Percentiles rank a stretch among this genome's conserved stretches.
phyloP scores from a whole-genome alignment of 1,284 basidiomycete species.

The Tilletia indica region DNA sequence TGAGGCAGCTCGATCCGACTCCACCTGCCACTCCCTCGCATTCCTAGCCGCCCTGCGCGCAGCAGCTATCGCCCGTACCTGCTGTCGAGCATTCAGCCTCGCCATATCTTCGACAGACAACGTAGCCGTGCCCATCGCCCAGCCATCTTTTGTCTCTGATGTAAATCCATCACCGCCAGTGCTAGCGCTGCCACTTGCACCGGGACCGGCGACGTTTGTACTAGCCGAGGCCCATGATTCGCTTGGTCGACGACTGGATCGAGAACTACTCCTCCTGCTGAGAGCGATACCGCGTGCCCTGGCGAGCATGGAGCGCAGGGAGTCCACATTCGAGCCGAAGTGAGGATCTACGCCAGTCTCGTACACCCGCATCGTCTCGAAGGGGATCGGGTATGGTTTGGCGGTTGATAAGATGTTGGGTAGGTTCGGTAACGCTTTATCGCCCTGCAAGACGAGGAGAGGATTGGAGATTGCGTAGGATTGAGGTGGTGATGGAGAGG shows the following conservation, averaged over 20 bases:
- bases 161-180: not conserved
- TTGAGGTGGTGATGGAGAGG: not conserved
- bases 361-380: slow-evolving; percentile 46
- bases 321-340: slow-evolving; percentile 26
- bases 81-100: not conserved
- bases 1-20: not conserved
- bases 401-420: slow-evolving; percentile 34
- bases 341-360: slow-evolving; percentile 37
- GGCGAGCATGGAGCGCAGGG: slow-evolving; percentile 6
- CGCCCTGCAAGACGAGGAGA: slow-evolving; percentile 48
- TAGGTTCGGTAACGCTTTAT: slow-evolving; percentile 44
- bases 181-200: not conserved
- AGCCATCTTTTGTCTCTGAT: not conserved
- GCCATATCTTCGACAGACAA: not conserved
- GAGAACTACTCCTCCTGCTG: not conserved
- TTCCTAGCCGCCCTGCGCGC: not conserved
- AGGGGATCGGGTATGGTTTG: slow-evolving; percentile 27
- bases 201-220: not conserved
- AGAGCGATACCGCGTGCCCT: not conserved
- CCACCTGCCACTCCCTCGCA: not conserved
- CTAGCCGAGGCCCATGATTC: not conserved
- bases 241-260: slow-evolving; percentile 10
- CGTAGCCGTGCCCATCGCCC: not conserved
- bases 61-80: not conserved
- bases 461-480: slow-evolving; percentile 22